Conservation (phyloP, 1,284 basidiomycete genomes). For the Moesziomyces antarcticus region DNA sequence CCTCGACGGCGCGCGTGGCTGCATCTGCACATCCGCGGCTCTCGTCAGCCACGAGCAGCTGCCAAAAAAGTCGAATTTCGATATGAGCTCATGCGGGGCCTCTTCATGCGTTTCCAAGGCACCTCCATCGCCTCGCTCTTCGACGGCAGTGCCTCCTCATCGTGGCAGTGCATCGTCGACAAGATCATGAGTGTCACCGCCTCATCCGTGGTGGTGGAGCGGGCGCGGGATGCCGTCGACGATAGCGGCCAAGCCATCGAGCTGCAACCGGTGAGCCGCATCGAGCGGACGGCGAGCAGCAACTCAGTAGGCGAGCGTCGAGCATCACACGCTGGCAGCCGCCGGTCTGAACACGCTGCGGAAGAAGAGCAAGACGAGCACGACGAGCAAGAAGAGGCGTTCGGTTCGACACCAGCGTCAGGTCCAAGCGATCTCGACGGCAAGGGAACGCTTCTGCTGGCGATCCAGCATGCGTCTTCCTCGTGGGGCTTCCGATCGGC, state of each 20-base stretch:
- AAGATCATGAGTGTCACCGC: conserved; percentile 13
- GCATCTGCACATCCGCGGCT: not conserved
- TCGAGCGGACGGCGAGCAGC: conserved; percentile 12
- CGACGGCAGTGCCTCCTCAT: not conserved
- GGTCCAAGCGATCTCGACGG: conserved; percentile 30
- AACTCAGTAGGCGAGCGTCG: not conserved
- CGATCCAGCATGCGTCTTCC: conserved; percentile 62
- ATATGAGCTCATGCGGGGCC: not conserved
- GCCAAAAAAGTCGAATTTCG: not conserved
- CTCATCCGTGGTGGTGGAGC: conserved; percentile 1
- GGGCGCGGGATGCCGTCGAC: not conserved
- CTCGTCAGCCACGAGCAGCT: not conserved
- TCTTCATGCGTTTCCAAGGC: not conserved
- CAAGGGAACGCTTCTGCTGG: conserved; percentile 44
- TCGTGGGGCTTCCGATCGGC: conserved; percentile 71
- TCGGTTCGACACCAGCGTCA: conserved; percentile 18
- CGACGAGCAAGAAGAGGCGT: conserved; percentile 4
- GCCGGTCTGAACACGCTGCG: not conserved
- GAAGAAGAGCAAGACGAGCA: not conserved
- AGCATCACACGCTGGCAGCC: conserved; percentile 1
- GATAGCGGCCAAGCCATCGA: not conserved
- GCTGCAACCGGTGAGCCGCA: conserved; percentile 6
- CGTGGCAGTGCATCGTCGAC: not conserved
- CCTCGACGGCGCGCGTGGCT: no score
- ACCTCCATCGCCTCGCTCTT: not conserved